These are phyloP conservation scores for Cercospora zeina DNA, from an alignment of 2,329 filamentous ascomycete genomes.

Conservation along the genomic window DNA sequence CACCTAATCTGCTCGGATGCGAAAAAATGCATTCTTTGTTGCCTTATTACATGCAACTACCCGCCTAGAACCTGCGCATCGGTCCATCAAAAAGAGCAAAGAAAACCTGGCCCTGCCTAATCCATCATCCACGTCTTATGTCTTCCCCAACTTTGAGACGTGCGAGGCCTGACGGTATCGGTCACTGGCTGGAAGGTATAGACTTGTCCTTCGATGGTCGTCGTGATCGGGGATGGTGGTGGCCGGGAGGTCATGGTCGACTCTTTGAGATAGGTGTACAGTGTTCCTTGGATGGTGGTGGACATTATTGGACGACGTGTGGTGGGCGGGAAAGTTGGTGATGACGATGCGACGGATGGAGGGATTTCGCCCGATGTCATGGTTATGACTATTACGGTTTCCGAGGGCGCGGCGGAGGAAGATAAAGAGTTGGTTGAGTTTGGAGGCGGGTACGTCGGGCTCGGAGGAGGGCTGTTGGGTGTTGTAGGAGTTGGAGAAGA, in stretches of 20 bases:
- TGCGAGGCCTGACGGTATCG: background rate
- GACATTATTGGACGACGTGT: constrained; percentile 2
- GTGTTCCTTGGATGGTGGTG: constrained; percentile 4
- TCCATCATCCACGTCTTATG: background rate
- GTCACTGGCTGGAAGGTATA: background rate
- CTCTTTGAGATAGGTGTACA: constrained; percentile 6
- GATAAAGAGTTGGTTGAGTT: background rate
- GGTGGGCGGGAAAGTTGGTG: background rate
- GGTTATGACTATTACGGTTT: constrained; percentile 9
- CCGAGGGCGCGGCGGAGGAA: background rate
- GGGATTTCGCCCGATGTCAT: constrained; percentile 9
- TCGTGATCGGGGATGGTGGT: background rate
- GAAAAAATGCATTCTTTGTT: too few species aligned
- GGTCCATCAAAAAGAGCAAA: too few species aligned
- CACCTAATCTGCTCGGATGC: background rate
- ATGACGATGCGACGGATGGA: background rate
- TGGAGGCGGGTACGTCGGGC: background rate
- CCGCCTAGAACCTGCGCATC: too few species aligned
- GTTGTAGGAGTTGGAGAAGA: background rate
- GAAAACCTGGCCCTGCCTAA: too few species aligned
- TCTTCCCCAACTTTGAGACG: background rate
- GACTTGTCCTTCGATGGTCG: background rate
- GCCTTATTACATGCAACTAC: too few species aligned
- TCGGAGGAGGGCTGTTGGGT: background rate
- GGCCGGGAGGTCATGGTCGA: background rate